These are phyloP conservation scores for Sporisorium graminicola DNA, from an alignment of 1,284 basidiomycete species.

Conservation along the genomic window DNA sequence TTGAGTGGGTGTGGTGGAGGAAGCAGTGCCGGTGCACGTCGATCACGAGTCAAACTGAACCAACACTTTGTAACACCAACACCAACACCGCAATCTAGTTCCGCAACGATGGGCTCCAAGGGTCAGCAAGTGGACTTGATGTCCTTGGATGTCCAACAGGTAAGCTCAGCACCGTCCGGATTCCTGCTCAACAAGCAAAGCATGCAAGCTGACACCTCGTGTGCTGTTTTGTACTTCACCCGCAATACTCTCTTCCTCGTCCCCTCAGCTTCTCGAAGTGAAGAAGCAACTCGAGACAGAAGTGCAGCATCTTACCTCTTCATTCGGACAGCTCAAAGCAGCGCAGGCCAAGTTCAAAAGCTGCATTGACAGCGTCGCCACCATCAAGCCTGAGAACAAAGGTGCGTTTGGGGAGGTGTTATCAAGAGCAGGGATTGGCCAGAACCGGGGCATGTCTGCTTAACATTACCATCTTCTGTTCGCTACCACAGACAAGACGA, in stretches of 20 bases:
- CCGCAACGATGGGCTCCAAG: conserved; percentile 39
- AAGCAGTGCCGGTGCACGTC: background rate
- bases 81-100: background rate
- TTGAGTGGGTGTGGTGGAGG: background rate
- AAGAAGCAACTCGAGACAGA: conserved; percentile 76
- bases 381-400: conserved; percentile 78
- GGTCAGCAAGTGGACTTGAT: conserved; percentile 59
- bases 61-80: conserved; percentile 3
- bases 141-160: conserved; percentile 57
- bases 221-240: no score
- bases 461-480: background rate
- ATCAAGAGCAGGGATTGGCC: background rate
- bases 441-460: background rate
- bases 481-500: conserved; percentile 78
- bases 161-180: conserved; percentile 24
- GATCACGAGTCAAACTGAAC: conserved; percentile 1
- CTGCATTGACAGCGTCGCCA: conserved; percentile 85
- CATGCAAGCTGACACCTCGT: background rate
- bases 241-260: background rate
- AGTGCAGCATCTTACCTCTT: conserved; percentile 88
- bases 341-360: conserved; percentile 92
- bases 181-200: background rate
- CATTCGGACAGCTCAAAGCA: conserved; percentile 90
- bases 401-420: conserved; percentile 72
- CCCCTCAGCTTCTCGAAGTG: conserved; percentile 61